These are phyloP conservation scores for Podospora australis DNA, from an alignment of 495 filamentous ascomycete species.

Conservation along the genomic window DNA sequence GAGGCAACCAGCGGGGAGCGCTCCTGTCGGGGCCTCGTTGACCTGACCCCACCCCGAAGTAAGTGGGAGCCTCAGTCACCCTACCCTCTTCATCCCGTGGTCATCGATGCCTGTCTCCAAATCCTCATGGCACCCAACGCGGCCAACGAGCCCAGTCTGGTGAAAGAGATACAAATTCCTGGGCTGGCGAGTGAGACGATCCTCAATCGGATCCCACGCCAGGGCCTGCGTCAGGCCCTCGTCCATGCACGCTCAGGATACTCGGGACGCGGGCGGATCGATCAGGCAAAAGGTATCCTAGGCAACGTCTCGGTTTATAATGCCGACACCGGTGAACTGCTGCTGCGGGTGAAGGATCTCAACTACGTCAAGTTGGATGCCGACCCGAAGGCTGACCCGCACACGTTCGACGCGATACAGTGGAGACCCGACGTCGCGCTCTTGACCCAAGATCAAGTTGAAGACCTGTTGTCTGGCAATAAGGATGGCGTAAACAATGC, in stretches of 20 bases:
- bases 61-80: slow-evolving; percentile 22
- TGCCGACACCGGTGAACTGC: slow-evolving; percentile 9
- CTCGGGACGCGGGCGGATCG: slow-evolving; percentile 2
- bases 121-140: slow-evolving; percentile 12
- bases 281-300: slow-evolving; percentile 10
- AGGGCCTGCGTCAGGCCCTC: neutral
- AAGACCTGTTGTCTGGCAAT: neutral
- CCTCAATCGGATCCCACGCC: slow-evolving; percentile 6
- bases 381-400: neutral
- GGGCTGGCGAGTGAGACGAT: neutral
- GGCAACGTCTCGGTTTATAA: slow-evolving; percentile 16
- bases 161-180: slow-evolving; percentile 5
- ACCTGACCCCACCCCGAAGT: slow-evolving; percentile 11
- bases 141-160: slow-evolving; percentile 5
- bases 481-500: neutral
- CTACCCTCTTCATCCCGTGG: slow-evolving; percentile 38
- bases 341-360: slow-evolving; percentile 21
- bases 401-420: slow-evolving; percentile 12
- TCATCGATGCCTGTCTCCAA: slow-evolving; percentile 34
- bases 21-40: slow-evolving; percentile 2
- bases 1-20: slow-evolving; percentile 23
- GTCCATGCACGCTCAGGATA: neutral
- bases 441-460: slow-evolving; percentile 15
- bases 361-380: slow-evolving; percentile 9
- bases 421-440: slow-evolving; percentile 31